Base-by-base conservation (phyloP, 2,329 filamentous ascomycete species). In the Penicillium sp. region DNA sequence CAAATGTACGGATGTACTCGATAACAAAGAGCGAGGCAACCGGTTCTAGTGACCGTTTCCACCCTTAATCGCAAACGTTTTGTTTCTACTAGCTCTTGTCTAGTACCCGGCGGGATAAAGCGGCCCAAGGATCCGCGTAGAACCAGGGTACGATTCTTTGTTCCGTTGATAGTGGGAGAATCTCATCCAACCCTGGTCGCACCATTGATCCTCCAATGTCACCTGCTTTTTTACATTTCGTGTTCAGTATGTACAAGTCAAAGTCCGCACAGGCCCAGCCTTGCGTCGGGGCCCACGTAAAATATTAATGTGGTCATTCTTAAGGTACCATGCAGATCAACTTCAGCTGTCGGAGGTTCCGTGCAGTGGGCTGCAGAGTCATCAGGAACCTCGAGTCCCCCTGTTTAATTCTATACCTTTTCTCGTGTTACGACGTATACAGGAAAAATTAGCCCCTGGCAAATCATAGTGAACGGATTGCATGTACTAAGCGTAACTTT, bases 311-410 rank as follows among this genome's bases (percentile, higher is more conserved):
- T 26, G 45, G 46, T 60, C 61, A 61, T 63, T 64, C 55, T 55
- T 55, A 56, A 58, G 40, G 23, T 47, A 41, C 49, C 18, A 53
- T 50, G 61, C 58, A 56, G 60, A 63, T 64, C 58, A 25, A 26
- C 48, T 49, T 53, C 46, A 59, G 49, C 49, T 46, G 15, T 63
- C 61, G 60, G 60, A 45, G 56, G 29, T 54, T 52, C 60, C 56
- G 55, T 20, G 26, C 6, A 23, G 49, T 45, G 41, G 50, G 46
- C n/a, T 49, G 51, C 49, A 53, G 35, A 53, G 52, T 50, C 55
- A 50, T 48, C 40, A 45, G 14, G 40, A 42, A 14, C 26, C 20
- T 25, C 15, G 12, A n/a, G n/a, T 22, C 12, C 27, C 27, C 27
- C 33, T 37, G 9, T 18, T 35, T 18, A 37, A 31, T 31, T 15